Evolutionary conservation across 2,329 filamentous ascomycete species (phyloP), one percentile per base, ranked within the genome.

Genomic region (Talaromyces rugulosus): DNA sequence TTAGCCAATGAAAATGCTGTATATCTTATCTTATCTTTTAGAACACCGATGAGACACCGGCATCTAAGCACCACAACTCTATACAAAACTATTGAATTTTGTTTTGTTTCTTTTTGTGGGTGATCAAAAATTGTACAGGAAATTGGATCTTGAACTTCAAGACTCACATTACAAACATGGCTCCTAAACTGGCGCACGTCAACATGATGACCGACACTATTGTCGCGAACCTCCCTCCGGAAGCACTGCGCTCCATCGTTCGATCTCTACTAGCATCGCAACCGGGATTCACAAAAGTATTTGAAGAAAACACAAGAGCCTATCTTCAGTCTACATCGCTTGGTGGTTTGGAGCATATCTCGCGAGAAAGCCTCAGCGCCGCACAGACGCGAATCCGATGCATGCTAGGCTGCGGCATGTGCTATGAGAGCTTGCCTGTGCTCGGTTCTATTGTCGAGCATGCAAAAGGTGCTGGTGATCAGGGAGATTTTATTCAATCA

Each of bases 141-240:
- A 47, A 12, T 47, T 27, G 7, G 9, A 12, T 23, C n/a, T 47
- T 47, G 2, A 7, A 23, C 11, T 0, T 12, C 18, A 4, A 7
- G 2, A 4, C 18, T 44, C 23, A 27, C 3, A 47, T 11, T 47
- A n/a, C 44, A 47, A 47, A 11, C 40, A 47, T 47, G 44, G 18
- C 23, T 12, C 44, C 59, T 33, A 65, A 63, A 58, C 56, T 58
- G 63, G 75, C 77, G 30, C 78, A 81, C 65, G 77, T 80, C 64
- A 81, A 81, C 58, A 78, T 80, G 74, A 80, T 80, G 78, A 77
- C 75, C 2, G 78, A 80, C 61, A 78, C 75, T 4, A 74, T 80
- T 61, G 77, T 81, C 58, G 75, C 74, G n/a, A 80, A 77, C 53
- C 63, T 81, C 28, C 71, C 77, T 0, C 65, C 69, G 0, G 76